These are phyloP conservation scores for Hypoxylon sp. DNA, from an alignment of 2,329 filamentous ascomycete species.

Conservation along the genomic window DNA sequence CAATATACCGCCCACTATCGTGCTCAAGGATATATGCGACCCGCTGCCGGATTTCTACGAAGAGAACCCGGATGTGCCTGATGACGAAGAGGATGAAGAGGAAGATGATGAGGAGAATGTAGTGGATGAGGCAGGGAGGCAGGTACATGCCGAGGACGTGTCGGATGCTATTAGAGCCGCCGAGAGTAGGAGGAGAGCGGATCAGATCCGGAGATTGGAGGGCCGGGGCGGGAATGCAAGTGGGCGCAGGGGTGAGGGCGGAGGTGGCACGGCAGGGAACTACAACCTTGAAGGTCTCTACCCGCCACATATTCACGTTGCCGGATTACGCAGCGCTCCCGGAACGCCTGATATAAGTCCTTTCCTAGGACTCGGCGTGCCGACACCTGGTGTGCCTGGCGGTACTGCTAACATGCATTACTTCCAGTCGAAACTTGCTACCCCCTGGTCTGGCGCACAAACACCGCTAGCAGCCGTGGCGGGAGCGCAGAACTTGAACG, in stretches of 20 bases:
- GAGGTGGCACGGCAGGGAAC: conserved; percentile 43
- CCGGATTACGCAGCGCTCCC: conserved; percentile 52
- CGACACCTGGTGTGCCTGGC: conserved; percentile 76
- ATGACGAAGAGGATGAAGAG: conserved; percentile 66
- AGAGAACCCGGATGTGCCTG: conserved; percentile 76
- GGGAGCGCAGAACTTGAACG: conserved; percentile 73
- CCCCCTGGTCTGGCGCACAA: conserved; percentile 79
- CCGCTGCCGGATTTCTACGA: conserved; percentile 98
- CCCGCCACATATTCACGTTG: conserved; percentile 60
- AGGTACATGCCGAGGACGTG: conserved; percentile 51
- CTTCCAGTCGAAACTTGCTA: conserved; percentile 82
- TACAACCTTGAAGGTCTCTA: conserved; percentile 48
- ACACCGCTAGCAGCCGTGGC: conserved; percentile 86
- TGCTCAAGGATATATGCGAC: conserved; percentile 97
- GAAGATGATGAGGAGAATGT: conserved; percentile 51
- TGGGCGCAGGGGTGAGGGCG: conserved; percentile 31
- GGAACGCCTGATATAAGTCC: conserved; percentile 65
- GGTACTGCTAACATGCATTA: conserved; percentile 85
- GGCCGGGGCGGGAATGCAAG: conserved; percentile 35
- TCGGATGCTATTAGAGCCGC: conserved; percentile 55
- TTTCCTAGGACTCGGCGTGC: conserved; percentile 67
- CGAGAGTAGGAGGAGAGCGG: conserved; percentile 54
- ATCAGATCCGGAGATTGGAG: conserved; percentile 52
- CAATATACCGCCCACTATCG: conserved; percentile 82
- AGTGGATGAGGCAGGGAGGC: conserved; percentile 49